Conservation (phyloP, 306 rosid species). For the Leucaena leucocephala region DNA sequence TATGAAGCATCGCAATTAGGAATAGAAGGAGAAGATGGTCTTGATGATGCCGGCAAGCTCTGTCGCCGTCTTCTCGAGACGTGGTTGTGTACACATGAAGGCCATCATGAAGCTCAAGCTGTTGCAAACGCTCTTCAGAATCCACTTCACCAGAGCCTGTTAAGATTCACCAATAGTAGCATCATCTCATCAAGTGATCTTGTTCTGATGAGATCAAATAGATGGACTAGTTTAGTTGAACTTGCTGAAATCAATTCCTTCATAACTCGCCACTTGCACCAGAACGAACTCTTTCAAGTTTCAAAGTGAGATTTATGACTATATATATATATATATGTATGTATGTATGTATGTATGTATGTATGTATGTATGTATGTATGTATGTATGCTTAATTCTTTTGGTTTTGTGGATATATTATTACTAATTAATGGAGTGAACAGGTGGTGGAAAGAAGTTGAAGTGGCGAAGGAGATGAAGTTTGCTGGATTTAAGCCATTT, state of each 20-base stretch:
- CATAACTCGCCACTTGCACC: background rate
- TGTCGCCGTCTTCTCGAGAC: slow-evolving; percentile 34
- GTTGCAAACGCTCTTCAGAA: slow-evolving; percentile 31
- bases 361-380: no score
- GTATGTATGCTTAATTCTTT: background rate
- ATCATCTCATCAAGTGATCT: background rate
- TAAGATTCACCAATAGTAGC: slow-evolving; percentile 43
- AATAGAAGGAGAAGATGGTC: slow-evolving; percentile 52
- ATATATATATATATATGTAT: no score
- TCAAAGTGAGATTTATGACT: background rate
- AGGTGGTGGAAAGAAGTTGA: background rate
- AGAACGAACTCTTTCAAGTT: background rate
- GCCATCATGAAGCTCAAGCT: slow-evolving; percentile 26
- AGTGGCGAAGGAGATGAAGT: slow-evolving; percentile 30
- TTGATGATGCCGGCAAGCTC: slow-evolving; percentile 44
- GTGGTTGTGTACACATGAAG: slow-evolving; percentile 38
- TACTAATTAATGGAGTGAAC: background rate
- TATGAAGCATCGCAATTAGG: slow-evolving; percentile 66
- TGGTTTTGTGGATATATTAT: background rate
- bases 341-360: no score
- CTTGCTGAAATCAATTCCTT: background rate
- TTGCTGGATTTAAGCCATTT: slow-evolving; percentile 47
- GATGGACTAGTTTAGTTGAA: slow-evolving; percentile 42
- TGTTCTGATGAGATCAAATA: background rate
- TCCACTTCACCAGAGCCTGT: slow-evolving; percentile 49